These are phyloP conservation scores for Stagonosporopsis rhizophila DNA, from an alignment of 2,329 filamentous ascomycete genomes.

Conservation along the genomic window DNA sequence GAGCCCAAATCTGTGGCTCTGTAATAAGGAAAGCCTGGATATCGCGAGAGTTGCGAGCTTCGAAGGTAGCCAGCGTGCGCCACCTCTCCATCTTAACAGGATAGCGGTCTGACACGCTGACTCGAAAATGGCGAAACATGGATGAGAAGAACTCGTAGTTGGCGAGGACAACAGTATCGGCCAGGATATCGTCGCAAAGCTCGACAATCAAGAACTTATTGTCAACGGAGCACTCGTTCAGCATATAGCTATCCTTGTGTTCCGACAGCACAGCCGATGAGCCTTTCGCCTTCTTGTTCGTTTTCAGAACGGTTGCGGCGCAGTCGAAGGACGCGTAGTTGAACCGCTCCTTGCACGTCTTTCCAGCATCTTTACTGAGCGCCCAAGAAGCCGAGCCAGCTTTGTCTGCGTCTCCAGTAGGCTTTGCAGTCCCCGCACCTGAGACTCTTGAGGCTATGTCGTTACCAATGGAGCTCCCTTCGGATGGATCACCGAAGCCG, in stretches of 20 bases:
- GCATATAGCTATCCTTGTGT: constrained; percentile 98
- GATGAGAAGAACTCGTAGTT: constrained; percentile 99
- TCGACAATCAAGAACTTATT: constrained; percentile 97
- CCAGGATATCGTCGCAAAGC: constrained; percentile 82
- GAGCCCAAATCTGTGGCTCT: constrained; percentile 93
- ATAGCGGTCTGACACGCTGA: constrained; percentile 94
- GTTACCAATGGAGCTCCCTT: constrained; percentile 27
- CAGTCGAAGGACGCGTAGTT: constrained; percentile 98
- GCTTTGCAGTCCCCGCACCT: constrained; percentile 22
- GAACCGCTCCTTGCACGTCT: constrained; percentile 96
- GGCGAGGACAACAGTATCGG: constrained; percentile 95
- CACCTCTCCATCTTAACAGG: constrained; percentile 92
- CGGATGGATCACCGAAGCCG: constrained; percentile 61
- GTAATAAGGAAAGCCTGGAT: constrained; percentile 95
- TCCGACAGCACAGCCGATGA: constrained; percentile 88
- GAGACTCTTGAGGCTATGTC: constrained; percentile 27
- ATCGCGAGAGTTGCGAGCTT: constrained; percentile 89
- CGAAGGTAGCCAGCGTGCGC: constrained; percentile 86
- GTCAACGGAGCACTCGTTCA: constrained; percentile 83
- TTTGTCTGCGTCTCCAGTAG: constrained; percentile 35
- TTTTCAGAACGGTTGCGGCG: constrained; percentile 90
- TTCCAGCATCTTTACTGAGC: constrained; percentile 90
- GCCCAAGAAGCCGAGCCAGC: constrained; percentile 42
- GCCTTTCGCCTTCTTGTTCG: constrained; percentile 84
- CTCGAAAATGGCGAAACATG: constrained; percentile 88